phyloP scores from a whole-genome alignment of 192 early-diverging fungal genomes.

The Borealophlyctis nickersoniae region DNA sequence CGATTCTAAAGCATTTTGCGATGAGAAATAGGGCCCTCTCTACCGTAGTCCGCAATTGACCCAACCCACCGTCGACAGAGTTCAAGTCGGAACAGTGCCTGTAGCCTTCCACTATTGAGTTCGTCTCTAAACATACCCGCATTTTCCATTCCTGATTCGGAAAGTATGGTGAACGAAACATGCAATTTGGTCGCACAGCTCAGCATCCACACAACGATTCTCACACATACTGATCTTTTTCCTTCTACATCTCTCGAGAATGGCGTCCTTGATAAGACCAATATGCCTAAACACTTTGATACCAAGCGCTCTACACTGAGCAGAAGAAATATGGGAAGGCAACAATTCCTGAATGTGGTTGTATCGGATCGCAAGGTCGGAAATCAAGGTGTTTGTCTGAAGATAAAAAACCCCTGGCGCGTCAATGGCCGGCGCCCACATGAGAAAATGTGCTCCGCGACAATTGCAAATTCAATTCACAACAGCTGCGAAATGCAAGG shows the following conservation, averaged over 20 bases:
- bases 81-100: slow-evolving; percentile 39
- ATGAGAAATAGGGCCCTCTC: too few relatives aligned
- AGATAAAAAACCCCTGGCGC: too few relatives aligned
- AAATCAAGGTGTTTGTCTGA: slow-evolving; percentile 44
- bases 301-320: slow-evolving; percentile 32
- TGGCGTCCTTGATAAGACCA: slow-evolving; percentile 21
- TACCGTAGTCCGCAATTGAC: too few relatives aligned
- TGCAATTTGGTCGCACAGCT: not conserved
- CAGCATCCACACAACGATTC: not conserved
- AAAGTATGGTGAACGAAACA: not conserved
- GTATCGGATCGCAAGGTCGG: slow-evolving; percentile 40
- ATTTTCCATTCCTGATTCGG: slow-evolving; percentile 3
- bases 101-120: slow-evolving; percentile 28
- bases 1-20: slow-evolving; percentile 26
- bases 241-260: slow-evolving; percentile 33
- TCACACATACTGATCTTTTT: slow-evolving; percentile 29
- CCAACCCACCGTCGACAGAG: slow-evolving; percentile 33
- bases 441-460: slow-evolving; percentile 16
- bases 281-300: slow-evolving; percentile 40
- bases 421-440: too few relatives aligned
- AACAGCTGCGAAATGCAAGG: slow-evolving; percentile 29
- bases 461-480: slow-evolving; percentile 21
- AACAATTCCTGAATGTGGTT: slow-evolving; percentile 36
- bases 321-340: slow-evolving; percentile 14
- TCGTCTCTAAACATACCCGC: slow-evolving; percentile 26